Percentiles rank a stretch among this genome's conserved stretches.
Evolutionary conservation across 768 basidiomycete genomes (phyloP).

Genomic region (Amanita phalloides): DNA sequence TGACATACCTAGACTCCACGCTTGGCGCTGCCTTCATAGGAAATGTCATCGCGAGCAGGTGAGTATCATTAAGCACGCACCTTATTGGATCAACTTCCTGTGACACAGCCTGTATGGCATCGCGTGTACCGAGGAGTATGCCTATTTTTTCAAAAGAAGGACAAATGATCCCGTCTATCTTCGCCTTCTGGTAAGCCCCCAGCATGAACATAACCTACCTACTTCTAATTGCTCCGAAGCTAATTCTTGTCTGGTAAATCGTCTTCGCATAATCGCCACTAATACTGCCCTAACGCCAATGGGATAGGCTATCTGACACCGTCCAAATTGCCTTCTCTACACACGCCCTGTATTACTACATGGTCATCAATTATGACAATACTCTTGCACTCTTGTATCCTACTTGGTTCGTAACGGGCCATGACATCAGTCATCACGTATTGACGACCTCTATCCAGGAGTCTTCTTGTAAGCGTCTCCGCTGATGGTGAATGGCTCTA

Average conservation of each 20-base stretch:
- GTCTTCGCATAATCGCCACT: background rate
- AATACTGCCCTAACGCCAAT: background rate
- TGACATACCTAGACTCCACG: constrained; percentile 20
- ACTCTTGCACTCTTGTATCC: constrained; percentile 14
- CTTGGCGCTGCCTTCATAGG: constrained; percentile 37
- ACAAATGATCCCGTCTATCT: constrained; percentile 18
- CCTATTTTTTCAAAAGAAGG: constrained; percentile 23
- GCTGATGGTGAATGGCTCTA: background rate
- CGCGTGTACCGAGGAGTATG: constrained; percentile 27
- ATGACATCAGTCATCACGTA: background rate
- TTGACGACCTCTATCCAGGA: constrained; percentile 10
- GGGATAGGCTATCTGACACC: constrained; percentile 22
- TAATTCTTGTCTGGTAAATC: background rate
- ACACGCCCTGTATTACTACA: constrained; percentile 24
- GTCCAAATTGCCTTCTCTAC: constrained; percentile 22
- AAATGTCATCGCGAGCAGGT: constrained; percentile 28
- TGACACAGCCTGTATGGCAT: constrained; percentile 28
- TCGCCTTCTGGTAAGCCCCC: constrained; percentile 18
- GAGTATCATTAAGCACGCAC: constrained; percentile 8
- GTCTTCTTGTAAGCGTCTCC: constrained; percentile 13
- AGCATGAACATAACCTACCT: background rate
- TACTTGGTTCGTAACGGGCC: constrained; percentile 16
- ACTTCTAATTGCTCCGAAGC: background rate
- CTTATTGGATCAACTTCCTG: background rate
- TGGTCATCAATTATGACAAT: constrained; percentile 22